Evolutionary conservation across 176 grass and related monocot species (phyloP).

Genomic region (Rhynchospora breviuscula): DNA sequence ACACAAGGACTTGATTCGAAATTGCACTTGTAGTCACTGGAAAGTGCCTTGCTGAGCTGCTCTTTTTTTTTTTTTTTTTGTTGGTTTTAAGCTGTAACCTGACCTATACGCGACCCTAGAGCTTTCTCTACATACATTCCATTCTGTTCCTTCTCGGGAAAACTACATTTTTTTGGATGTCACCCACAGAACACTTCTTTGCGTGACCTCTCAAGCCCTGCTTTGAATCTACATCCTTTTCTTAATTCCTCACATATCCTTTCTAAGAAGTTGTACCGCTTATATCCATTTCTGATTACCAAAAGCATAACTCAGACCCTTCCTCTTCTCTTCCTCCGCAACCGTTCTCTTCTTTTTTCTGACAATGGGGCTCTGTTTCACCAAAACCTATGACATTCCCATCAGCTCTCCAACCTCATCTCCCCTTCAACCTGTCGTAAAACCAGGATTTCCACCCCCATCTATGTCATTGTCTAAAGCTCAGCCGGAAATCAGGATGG

Average conservation of each 20-base stretch:
- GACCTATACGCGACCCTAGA: too few relatives aligned
- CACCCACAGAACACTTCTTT: neutral
- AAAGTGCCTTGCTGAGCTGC: too few relatives aligned
- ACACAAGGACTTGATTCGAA: too few relatives aligned
- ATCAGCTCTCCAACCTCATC: neutral
- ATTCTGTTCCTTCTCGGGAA: too few relatives aligned
- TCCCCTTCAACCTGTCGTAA: neutral
- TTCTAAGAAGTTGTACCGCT: neutral
- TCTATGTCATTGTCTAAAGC: neutral
- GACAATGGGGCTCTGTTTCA: neutral
- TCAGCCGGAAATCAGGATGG: neutral
- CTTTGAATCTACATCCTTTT: slow-evolving; percentile 12
- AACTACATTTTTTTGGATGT: neutral
- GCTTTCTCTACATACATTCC: too few relatives aligned
- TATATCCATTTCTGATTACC: neutral
- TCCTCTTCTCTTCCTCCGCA: neutral
- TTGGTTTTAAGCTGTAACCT: too few relatives aligned
- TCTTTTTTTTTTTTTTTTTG: too few relatives aligned
- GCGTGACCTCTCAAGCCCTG: neutral
- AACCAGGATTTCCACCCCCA: neutral
- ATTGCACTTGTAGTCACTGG: too few relatives aligned
- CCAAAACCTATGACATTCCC: slow-evolving; percentile 13
- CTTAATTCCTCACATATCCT: neutral
- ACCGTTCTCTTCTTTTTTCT: neutral
- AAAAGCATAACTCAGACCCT: neutral